These are phyloP conservation scores for Pseudogymnoascus sp. DNA, from an alignment of 2,329 filamentous ascomycete species.

Conservation along the genomic window DNA sequence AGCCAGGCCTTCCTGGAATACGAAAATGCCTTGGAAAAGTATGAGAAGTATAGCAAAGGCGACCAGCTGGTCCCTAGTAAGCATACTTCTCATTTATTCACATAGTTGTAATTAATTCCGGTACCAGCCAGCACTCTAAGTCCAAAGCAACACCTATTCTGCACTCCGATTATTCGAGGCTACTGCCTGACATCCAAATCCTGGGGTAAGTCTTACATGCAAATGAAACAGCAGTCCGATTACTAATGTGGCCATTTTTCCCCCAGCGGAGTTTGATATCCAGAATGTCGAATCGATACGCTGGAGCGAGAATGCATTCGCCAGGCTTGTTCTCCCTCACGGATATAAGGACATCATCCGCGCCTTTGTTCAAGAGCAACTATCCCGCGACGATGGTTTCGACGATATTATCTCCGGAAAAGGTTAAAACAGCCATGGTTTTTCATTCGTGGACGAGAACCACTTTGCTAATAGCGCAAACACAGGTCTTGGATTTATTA, in stretches of 20 bases:
- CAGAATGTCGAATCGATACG: constrained; percentile 36
- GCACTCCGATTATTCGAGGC: constrained; percentile 24
- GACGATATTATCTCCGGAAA: constrained; percentile 47
- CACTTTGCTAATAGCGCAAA: neutral
- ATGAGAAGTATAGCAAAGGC: neutral
- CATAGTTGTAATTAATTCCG: neutral
- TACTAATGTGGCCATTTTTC: neutral
- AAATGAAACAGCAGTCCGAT: neutral
- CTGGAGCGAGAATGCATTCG: constrained; percentile 42
- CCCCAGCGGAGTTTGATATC: constrained; percentile 34
- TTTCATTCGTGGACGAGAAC: neutral
- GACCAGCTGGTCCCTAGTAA: neutral
- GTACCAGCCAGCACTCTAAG: constrained; percentile 4
- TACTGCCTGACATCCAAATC: constrained; percentile 28
- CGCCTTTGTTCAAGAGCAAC: constrained; percentile 41
- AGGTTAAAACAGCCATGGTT: constrained; percentile 28
- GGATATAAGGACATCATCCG: constrained; percentile 44
- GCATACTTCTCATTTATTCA: constrained; percentile 8
- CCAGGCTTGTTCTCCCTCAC: constrained; percentile 39
- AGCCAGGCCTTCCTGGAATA: constrained; percentile 11
- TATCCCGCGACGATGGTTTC: constrained; percentile 33
- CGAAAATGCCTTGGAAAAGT: constrained; percentile 10
- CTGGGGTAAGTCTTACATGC: constrained; percentile 21
- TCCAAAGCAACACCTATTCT: constrained; percentile 19
- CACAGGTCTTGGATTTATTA: constrained; percentile 11